Evolutionary conservation across 192 early-diverging fungal genomes (phyloP).

Genomic region (Gonapodya prolifera): DNA sequence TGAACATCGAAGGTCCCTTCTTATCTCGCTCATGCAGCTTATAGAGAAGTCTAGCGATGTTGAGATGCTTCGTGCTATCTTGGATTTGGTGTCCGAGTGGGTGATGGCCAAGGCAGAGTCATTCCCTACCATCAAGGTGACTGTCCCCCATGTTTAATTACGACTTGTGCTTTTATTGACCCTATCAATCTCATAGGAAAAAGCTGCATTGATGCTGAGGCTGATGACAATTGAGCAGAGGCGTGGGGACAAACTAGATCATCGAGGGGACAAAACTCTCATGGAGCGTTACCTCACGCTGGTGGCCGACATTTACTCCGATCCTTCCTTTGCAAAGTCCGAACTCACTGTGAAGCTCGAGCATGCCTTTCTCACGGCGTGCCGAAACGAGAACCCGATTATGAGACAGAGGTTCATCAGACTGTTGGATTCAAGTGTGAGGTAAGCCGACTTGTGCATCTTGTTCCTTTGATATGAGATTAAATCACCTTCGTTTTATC

Average conservation of each 20-base stretch:
- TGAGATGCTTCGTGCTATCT: conserved; percentile 55
- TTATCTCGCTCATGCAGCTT: conserved; percentile 66
- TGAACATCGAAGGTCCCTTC: conserved; percentile 77
- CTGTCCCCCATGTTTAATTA: background rate
- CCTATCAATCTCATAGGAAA: conserved; percentile 36
- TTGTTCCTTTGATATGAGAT: no score
- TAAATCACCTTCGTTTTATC: no score
- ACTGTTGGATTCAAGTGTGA: conserved; percentile 33
- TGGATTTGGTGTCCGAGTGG: conserved; percentile 82
- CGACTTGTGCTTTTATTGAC: background rate
- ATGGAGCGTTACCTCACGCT: conserved; percentile 76
- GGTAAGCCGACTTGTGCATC: background rate
- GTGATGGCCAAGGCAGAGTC: conserved; percentile 62
- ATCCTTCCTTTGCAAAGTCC: conserved; percentile 65
- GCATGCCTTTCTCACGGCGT: conserved; percentile 86
- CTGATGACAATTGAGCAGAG: conserved; percentile 74
- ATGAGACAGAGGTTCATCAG: conserved; percentile 67
- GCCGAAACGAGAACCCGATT: conserved; percentile 61
- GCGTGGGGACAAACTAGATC: conserved; percentile 37
- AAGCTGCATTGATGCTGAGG: conserved; percentile 79
- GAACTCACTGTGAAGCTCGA: conserved; percentile 90
- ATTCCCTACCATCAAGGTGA: conserved; percentile 78
- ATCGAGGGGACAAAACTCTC: conserved; percentile 33
- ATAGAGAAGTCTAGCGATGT: conserved; percentile 72
- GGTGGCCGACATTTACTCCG: conserved; percentile 82